Evolutionary conservation across 768 basidiomycete species (phyloP).

Genomic region (Mycena chlorophos): DNA sequence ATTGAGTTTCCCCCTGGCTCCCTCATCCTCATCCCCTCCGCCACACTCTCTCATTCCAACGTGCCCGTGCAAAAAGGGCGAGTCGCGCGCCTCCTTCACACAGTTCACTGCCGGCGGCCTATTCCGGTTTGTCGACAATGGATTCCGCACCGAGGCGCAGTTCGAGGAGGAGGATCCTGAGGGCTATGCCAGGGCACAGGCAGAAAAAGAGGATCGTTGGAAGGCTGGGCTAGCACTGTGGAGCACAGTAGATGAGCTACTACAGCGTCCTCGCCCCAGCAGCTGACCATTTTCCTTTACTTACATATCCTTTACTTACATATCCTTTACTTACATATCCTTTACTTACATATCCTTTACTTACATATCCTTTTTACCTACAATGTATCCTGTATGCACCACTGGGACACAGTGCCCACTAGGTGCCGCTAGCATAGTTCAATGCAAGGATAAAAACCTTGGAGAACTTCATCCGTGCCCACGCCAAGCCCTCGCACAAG

Average conservation of each 20-base stretch:
- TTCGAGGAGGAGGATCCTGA: not conserved
- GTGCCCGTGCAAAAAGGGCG: slow-evolving; percentile 10
- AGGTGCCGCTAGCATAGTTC: too few relatives aligned
- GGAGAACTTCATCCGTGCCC: too few relatives aligned
- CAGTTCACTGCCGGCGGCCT: slow-evolving; percentile 28
- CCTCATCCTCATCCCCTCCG: slow-evolving; percentile 32
- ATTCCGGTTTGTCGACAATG: not conserved
- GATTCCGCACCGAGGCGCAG: not conserved
- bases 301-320: not conserved
- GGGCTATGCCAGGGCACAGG: not conserved
- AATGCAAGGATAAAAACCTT: too few relatives aligned
- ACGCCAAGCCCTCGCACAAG: too few relatives aligned
- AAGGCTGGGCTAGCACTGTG: not conserved
- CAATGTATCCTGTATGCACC: too few relatives aligned
- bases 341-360: not conserved
- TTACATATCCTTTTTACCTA: too few relatives aligned
- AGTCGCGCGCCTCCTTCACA: slow-evolving; percentile 25
- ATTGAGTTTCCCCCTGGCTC: slow-evolving; percentile 28
- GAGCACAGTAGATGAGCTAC: not conserved
- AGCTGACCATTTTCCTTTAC: not conserved
- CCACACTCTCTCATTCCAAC: slow-evolving; percentile 28
- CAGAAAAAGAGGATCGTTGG: not conserved
- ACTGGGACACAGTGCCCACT: too few relatives aligned
- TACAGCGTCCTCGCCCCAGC: not conserved
- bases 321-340: not conserved